Evolutionary conservation across 2,329 filamentous ascomycete species (phyloP).

Genomic region (Neopestalotiopsis sp.): DNA sequence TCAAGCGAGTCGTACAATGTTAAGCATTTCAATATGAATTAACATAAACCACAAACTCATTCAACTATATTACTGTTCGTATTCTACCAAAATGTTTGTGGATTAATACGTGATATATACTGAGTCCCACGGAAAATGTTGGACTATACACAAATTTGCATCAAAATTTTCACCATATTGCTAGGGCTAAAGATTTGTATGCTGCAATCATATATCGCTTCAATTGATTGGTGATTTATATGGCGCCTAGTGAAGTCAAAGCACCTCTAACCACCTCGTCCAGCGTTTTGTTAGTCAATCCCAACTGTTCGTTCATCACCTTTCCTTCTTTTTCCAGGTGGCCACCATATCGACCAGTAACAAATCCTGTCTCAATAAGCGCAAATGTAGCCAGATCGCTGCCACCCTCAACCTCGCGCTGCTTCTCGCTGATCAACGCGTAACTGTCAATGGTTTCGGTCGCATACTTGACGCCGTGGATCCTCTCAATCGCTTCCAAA

Average conservation of each 20-base stretch:
- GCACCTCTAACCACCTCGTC: constrained; percentile 28
- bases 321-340: constrained; percentile 38
- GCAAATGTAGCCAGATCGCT: constrained; percentile 28
- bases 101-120: no score
- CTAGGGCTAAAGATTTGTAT: no score
- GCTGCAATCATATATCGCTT: no score
- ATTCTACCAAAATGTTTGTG: no score
- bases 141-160: no score
- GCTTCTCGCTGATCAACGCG: constrained; percentile 33
- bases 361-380: constrained; percentile 39
- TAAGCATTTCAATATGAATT: no score
- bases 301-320: constrained; percentile 37
- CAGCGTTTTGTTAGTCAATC: constrained; percentile 30
- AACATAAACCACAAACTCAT: no score
- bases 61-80: no score
- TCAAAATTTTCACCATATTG: no score
- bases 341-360: constrained; percentile 36
- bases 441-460: constrained; percentile 32
- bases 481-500: constrained; percentile 53
- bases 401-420: constrained; percentile 30
- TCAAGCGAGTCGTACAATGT: no score
- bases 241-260: constrained; percentile 21
- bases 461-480: constrained; percentile 47
- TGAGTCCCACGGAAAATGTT: no score
- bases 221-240: not conserved